Conservation (phyloP, 495 filamentous ascomycete species). For the Xylaria telfairii region DNA sequence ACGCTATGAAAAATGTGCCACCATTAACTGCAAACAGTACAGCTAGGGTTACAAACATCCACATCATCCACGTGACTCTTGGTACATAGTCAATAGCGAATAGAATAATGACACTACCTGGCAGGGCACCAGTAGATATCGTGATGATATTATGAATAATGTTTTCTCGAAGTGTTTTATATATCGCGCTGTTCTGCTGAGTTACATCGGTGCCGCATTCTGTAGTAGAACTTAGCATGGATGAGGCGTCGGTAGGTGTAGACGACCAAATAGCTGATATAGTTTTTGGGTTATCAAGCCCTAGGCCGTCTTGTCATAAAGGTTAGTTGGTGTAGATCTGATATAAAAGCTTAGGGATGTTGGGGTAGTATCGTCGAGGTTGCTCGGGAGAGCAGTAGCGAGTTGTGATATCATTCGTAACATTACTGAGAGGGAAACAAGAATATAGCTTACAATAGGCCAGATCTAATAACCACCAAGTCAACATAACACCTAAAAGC, state of each 20-base stretch:
- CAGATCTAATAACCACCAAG: constrained; percentile 64
- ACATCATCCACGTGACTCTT: constrained; percentile 44
- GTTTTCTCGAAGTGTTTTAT: constrained; percentile 40
- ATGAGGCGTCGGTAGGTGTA: constrained; percentile 31
- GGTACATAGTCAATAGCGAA: constrained; percentile 46
- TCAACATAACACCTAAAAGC: constrained; percentile 64
- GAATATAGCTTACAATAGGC: constrained; percentile 59
- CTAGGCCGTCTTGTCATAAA: constrained; percentile 52
- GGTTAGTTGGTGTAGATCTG: neutral
- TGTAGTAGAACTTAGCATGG: neutral
- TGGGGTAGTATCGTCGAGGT: neutral
- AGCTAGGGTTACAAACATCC: constrained; percentile 46
- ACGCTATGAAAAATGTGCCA: constrained; percentile 40
- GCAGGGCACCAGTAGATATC: constrained; percentile 45
- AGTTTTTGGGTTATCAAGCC: constrained; percentile 65
- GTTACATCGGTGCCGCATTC: neutral
- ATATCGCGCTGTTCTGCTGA: constrained; percentile 35
- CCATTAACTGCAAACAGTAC: constrained; percentile 50
- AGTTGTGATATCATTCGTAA: neutral
- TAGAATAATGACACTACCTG: constrained; percentile 47
- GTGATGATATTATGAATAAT: constrained; percentile 45
- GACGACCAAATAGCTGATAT: constrained; percentile 50
- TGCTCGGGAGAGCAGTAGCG: neutral
- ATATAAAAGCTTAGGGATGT: neutral
- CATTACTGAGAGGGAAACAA: neutral